Evolutionary conservation across 495 filamentous ascomycete species (phyloP), one percentile per base, ranked within the genome.

Genomic region (Jackrogersella minutella): DNA sequence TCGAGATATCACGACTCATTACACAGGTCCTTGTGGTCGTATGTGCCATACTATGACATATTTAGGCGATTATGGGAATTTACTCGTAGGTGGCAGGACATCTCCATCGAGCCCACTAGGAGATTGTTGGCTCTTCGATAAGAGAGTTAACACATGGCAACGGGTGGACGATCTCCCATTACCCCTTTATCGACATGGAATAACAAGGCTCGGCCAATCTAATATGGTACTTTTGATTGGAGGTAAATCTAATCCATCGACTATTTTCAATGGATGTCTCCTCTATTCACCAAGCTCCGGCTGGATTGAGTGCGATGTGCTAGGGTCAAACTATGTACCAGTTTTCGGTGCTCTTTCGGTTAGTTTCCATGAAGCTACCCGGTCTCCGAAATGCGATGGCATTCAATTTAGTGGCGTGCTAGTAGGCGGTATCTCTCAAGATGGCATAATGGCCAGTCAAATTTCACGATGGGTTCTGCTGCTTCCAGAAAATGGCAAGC

Each of bases 31-130:
- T 33, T 76, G 80, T 10, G 78, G 81, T 52, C 81, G 91, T 43
- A 90, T 93, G 85, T 93, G 90, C 61, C 92, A 96, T 73, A 90
- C 90, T 0, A 79, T 93, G 16, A 93, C 88, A 9, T 75, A 82
- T 33, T 65, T 91, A 8, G 79, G 76, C 19, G 69, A 74, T 46
- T 72, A 72, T 3, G 79, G 81, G 33, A 84, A 80, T 56, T 73
- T 97, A 7, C 76, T 97, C 14, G 85, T 88, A n/a, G 93, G 93
- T 14, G 93, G 93, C 11, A 81, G 93, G 46, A 82, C 84, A 10
- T 93, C 91, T 5, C 93, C 93, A 2, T 81, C 87, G 13, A 81
- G 79, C 17, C 86, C 84, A 3, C 67, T 91, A 6, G 73, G 77
- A 14, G 90, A 93, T 75, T 93, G 91, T 69, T 97, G 92, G 91